phyloP scores from a whole-genome alignment of 2,329 filamentous ascomycete genomes.

The Blumeriella jaapii region DNA sequence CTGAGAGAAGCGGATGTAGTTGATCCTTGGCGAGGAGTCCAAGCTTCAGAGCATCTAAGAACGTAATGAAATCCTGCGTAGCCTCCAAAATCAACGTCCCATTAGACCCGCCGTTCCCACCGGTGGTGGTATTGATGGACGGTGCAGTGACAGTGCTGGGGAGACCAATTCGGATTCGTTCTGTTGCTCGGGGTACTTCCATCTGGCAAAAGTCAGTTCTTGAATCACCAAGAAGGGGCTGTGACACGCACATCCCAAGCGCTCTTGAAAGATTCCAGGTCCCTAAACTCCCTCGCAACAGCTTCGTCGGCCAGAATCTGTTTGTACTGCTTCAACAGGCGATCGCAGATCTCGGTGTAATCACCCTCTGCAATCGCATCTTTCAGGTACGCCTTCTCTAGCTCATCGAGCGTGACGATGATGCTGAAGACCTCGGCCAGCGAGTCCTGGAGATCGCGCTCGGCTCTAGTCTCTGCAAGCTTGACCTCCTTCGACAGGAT shows the following conservation, averaged over 20 bases:
- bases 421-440: conserved; percentile 97
- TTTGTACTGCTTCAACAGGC: conserved; percentile 92
- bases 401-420: conserved; percentile 84
- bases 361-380: conserved; percentile 86
- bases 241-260: conserved; percentile 71
- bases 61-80: conserved; percentile 97
- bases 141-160: conserved; percentile 63
- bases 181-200: conserved; percentile 87
- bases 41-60: conserved; percentile 87
- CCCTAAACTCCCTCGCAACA: conserved; percentile 78
- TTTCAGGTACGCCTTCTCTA: conserved; percentile 94
- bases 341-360: conserved; percentile 92
- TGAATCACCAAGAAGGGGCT: not conserved
- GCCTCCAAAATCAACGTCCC: conserved; percentile 70
- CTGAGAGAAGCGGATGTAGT: conserved; percentile 85
- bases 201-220: conserved; percentile 45
- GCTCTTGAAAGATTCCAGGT: conserved; percentile 80
- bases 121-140: conserved; percentile 33
- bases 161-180: conserved; percentile 83
- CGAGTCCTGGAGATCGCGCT: conserved; percentile 90
- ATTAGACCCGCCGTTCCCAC: conserved; percentile 30
- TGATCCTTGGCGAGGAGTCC: conserved; percentile 91
- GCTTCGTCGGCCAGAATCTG: conserved; percentile 83
- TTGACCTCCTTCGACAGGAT: conserved; percentile 67
- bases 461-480: conserved; percentile 71